Evolutionary conservation across 2,329 filamentous ascomycete genomes (phyloP).

Genomic region (Hymenoscyphus occultus): DNA sequence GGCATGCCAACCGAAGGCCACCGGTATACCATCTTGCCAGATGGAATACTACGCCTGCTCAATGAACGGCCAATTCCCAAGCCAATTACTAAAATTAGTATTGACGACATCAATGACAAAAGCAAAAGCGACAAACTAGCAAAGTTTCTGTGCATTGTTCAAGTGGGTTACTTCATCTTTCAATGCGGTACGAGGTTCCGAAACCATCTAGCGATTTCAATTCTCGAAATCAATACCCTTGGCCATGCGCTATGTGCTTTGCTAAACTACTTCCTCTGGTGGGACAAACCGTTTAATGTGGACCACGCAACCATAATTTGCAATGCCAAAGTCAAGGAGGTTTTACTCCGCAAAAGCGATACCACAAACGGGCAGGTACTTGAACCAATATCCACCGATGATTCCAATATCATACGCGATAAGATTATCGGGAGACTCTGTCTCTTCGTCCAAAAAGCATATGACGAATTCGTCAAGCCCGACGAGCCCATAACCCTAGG

Average conservation of each 20-base stretch:
- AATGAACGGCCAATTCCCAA: background rate
- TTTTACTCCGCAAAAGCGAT: no score
- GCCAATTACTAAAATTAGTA: background rate
- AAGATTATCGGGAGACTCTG: background rate
- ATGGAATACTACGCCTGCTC: background rate
- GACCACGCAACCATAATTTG: no score
- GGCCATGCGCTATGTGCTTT: background rate
- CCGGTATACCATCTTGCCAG: background rate
- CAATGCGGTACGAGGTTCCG: background rate
- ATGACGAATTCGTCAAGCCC: background rate
- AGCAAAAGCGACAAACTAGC: background rate
- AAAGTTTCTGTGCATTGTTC: background rate
- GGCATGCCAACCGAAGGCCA: background rate
- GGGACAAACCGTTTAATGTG: background rate
- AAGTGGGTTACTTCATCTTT: background rate
- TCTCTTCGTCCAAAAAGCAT: background rate
- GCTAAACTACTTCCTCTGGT: background rate
- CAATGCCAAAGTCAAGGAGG: no score
- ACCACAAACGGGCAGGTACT: no score
- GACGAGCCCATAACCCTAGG: background rate
- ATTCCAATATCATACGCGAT: background rate
- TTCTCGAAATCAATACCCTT: background rate
- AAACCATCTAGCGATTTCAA: background rate
- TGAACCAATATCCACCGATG: no score
- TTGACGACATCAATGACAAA: background rate